Percentiles rank a stretch among this genome's conserved stretches.
These are phyloP conservation scores for Thelonectria olida DNA, from an alignment of 2,329 filamentous ascomycete species.

Conservation along the genomic window DNA sequence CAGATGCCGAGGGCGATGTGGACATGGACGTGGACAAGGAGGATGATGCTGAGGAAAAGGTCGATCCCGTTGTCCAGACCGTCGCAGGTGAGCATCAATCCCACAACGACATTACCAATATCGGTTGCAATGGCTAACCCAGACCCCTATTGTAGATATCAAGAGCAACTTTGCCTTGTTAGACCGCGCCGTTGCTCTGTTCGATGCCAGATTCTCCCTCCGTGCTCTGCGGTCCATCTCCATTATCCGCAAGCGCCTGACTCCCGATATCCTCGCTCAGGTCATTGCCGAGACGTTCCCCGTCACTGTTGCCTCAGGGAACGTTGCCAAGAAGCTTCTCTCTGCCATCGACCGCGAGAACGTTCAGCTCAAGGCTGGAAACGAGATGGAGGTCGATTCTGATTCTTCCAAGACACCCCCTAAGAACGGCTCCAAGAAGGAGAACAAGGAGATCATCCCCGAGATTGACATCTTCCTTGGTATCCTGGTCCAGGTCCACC, in stretches of 20 bases:
- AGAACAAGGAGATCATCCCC: slow-evolving; percentile 79
- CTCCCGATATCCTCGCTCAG: slow-evolving; percentile 81
- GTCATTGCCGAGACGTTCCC: slow-evolving; percentile 85
- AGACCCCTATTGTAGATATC: slow-evolving; percentile 73
- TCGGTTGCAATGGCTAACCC: slow-evolving; percentile 31
- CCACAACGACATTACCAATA: neutral
- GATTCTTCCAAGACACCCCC: slow-evolving; percentile 59
- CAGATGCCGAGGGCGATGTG: slow-evolving; percentile 75
- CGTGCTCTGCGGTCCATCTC: slow-evolving; percentile 95
- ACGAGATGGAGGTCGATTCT: slow-evolving; percentile 79
- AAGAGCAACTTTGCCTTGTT: slow-evolving; percentile 92
- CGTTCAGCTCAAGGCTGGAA: slow-evolving; percentile 65
- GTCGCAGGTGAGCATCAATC: slow-evolving; percentile 62
- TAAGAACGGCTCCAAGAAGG: slow-evolving; percentile 70
- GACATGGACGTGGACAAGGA: slow-evolving; percentile 71
- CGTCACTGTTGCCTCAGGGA: slow-evolving; percentile 65
- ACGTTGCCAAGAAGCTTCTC: slow-evolving; percentile 75
- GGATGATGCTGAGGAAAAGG: slow-evolving; percentile 62
- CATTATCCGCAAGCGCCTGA: slow-evolving; percentile 90
- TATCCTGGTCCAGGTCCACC: slow-evolving; percentile 85
- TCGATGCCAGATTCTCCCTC: slow-evolving; percentile 94
- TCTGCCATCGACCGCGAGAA: slow-evolving; percentile 73
- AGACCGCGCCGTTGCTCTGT: slow-evolving; percentile 89
- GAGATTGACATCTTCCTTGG: slow-evolving; percentile 91
- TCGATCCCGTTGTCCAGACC: slow-evolving; percentile 69